Evolutionary conservation across 805 yeast genomes (phyloP).

Genomic region (Candida germanica): DNA sequence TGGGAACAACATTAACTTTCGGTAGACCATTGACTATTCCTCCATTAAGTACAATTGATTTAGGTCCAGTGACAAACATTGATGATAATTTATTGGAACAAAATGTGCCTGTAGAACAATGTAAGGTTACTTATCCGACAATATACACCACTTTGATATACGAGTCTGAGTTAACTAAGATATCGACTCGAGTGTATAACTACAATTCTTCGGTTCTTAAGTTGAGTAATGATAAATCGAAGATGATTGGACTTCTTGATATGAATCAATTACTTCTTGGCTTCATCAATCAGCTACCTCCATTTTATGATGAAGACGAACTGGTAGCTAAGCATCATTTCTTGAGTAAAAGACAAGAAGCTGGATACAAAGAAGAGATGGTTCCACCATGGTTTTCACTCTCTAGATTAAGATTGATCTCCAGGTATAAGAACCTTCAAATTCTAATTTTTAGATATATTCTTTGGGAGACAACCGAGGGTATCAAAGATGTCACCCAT

Average conservation of each 20-base stretch:
- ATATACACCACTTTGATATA: slow-evolving; percentile 19
- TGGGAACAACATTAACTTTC: slow-evolving; percentile 19
- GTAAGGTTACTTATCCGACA: slow-evolving; percentile 17
- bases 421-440: slow-evolving; percentile 16
- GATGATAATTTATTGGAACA: slow-evolving; percentile 16
- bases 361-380: slow-evolving; percentile 6
- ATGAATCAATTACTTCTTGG: slow-evolving; percentile 17
- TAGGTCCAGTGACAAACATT: slow-evolving; percentile 17
- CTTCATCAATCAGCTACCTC: slow-evolving; percentile 14
- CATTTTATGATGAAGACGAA: slow-evolving; percentile 16
- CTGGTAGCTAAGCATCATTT: slow-evolving; percentile 6
- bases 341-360: slow-evolving; percentile 1
- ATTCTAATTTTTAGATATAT: slow-evolving; percentile 19
- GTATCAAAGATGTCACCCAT: slow-evolving; percentile 13
- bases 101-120: slow-evolving; percentile 11
- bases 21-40: slow-evolving; percentile 21
- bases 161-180: slow-evolving; percentile 19
- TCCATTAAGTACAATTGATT: slow-evolving; percentile 18
- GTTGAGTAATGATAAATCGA: slow-evolving; percentile 18
- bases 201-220: slow-evolving; percentile 18
- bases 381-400: slow-evolving; percentile 19
- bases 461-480: slow-evolving; percentile 18
- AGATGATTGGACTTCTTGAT: slow-evolving; percentile 20
- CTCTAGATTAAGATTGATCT: slow-evolving; percentile 17
- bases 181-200: slow-evolving; percentile 19